These are phyloP conservation scores for Byssoonygena ceratinophila DNA, from an alignment of 2,329 filamentous ascomycete genomes.

Conservation along the genomic window DNA sequence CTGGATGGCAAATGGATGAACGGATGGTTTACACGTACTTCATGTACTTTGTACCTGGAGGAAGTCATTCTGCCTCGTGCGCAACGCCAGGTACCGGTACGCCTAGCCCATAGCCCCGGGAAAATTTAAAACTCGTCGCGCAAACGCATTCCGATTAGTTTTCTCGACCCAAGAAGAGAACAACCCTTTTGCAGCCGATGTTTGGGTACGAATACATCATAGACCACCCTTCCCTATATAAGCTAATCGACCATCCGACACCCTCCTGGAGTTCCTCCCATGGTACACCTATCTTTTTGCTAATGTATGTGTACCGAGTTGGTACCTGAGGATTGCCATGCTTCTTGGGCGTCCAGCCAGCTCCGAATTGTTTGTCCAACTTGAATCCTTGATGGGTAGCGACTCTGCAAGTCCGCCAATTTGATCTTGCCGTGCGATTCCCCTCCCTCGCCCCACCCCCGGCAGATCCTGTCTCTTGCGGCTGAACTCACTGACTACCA, in stretches of 20 bases:
- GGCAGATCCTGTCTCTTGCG: too few species aligned
- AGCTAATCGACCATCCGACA: background rate
- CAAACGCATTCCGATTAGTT: background rate
- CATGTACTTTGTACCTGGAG: background rate
- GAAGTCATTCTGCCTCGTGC: background rate
- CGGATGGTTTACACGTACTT: background rate
- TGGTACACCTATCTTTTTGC: background rate
- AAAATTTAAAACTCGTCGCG: background rate
- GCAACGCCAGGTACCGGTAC: constrained; percentile 5
- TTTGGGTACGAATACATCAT: constrained; percentile 3
- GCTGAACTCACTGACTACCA: too few species aligned
- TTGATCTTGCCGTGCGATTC: too few species aligned
- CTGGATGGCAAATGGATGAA: background rate
- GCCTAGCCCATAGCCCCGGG: background rate
- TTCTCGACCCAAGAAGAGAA: background rate
- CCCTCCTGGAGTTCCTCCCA: background rate
- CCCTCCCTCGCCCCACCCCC: too few species aligned
- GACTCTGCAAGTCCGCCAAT: too few species aligned
- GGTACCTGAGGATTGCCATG: background rate
- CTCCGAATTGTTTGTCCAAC: background rate
- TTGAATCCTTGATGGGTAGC: background rate
- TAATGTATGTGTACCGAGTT: background rate
- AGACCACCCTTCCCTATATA: background rate
- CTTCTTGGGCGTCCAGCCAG: background rate
- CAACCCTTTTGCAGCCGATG: background rate